Base-by-base conservation (phyloP, 805 yeast genomes). In the Metschnikowia sp. region DNA sequence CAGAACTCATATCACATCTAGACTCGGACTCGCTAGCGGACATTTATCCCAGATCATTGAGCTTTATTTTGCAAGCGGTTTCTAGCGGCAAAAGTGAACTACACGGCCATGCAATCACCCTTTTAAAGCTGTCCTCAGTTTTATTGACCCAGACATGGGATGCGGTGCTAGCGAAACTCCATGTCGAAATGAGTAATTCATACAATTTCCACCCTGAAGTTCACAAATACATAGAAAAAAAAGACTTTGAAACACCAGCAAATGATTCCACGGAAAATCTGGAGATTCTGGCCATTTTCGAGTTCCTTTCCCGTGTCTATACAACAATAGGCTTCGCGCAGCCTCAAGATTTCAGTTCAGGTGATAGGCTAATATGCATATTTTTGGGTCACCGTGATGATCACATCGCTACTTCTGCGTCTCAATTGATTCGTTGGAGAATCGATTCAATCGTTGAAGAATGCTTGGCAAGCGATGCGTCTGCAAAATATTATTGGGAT, bases 381-480 rank as follows among this genome's bases (percentile, higher is more conserved):
- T 68, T 65, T 31, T 51, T 77, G 15, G 65, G 75, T 0, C 54
- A 64, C 32, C 69, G 67, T 30, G 77, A 74, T 19, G 72, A 67
- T 6, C 57, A 53, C 2, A 56, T 79, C 3, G 64, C 79, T 0
- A 45, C 62, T 0, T 45, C 54, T 3, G 69, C 76, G 0, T 67
- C 77, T 0, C 70, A 69, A 36, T 47, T 75, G 0, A 57, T 82
- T 13, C 74, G 83, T 50, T 84, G 88, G 89, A 76, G 81, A 63
- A 68, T 75, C 28, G 44, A 55, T 1, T 48, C 56, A 0, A 65
- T 81, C 6, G 52, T 55, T 10, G 30, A 45, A 13, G 48, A 39
- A n/a, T 44, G 53, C 10, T 38, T 40, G 12, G 18, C 33, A 3
- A 42, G 33, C 8, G 42, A 33, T 12, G 19, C 35, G 11, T 52